Evolutionary conservation across 176 grass and related monocot species (phyloP), one percentile per base, ranked within the genome.

Genomic region (Thinopyrum elongatum): DNA sequence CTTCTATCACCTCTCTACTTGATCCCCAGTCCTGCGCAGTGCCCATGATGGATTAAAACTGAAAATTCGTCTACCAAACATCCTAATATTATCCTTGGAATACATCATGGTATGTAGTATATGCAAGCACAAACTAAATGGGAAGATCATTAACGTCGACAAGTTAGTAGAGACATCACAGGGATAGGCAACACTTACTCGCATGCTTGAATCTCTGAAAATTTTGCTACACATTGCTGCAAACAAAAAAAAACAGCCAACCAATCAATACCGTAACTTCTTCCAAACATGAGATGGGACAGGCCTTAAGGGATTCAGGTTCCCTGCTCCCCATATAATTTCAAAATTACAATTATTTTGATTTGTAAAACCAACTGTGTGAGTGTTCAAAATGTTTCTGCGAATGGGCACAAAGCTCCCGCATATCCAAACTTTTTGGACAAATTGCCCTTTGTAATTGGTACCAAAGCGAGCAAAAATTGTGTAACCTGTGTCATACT

Each of bases 201-300:
- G 82, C 87, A 89, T 77, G 76, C 67, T 88, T 89, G 88, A 84
- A 97, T 78, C 78, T 97, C 89, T 78, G 80, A 84, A 85, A 90
- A 92, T 78, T 92, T 92, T 33, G 88, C 90, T 92, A 92, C 90
- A 74, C 94, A 94, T 80, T 94, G 92, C 92, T 97, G 88, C 61
- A 77, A 65, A 86, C 12, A 88, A 70, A 57, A 80, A 87, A 79
- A 57, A 0, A 33, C 7, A 80, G 42, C 15, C 35, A 73, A 74
- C 65, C 38, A 55, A 11, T 66, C 7, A 73, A 44, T 80, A 33
- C 8, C 14, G 67, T 28, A 83, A 75, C 65, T 84, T 84, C 42
- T 77, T 77, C 38, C 29, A 68, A 65, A 6, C 22, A 68, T 85
- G 29, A 77, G 35, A 78, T 21, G 77, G 70, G 29, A 67, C 23